Conservation (phyloP, 306 rosid species). For the Quercus bicolor region DNA sequence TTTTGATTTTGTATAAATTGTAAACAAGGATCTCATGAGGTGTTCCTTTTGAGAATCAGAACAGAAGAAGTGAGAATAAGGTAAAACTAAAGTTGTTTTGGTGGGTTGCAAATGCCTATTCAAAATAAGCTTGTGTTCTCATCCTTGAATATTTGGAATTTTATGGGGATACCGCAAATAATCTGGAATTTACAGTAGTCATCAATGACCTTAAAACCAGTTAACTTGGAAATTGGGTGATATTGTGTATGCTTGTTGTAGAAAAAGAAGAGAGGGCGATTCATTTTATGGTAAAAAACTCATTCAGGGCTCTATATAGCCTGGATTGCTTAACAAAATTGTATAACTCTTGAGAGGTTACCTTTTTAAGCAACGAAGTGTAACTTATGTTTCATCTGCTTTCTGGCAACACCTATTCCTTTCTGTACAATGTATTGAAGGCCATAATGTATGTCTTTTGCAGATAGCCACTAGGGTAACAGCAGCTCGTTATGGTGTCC, state of each 20-base stretch:
- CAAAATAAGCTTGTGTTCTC: neutral
- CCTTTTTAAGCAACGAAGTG: no score
- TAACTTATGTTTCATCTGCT: no score
- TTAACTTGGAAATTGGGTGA: neutral
- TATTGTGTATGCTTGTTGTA: neutral
- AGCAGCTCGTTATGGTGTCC: conserved; percentile 79
- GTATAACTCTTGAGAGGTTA: neutral
- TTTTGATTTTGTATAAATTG: no score
- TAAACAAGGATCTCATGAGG: no score
- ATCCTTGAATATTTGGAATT: neutral
- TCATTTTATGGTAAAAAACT: no score
- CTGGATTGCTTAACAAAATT: neutral
- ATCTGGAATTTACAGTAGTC: neutral
- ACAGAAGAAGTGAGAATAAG: no score
- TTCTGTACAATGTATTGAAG: conserved; percentile 12
- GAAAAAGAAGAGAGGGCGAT: no score
- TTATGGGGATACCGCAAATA: neutral
- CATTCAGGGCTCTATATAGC: neutral
- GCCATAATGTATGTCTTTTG: conserved; percentile 21
- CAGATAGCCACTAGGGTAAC: conserved; percentile 87
- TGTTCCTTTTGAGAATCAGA: no score
- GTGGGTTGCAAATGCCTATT: neutral
- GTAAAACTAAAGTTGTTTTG: no score
- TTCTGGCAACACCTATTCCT: neutral
- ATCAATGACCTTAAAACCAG: neutral